Percentiles rank a stretch among this genome's conserved stretches.
Conservation (phyloP, 1,139 yeast species). For the Protomyces gravidus region DNA sequence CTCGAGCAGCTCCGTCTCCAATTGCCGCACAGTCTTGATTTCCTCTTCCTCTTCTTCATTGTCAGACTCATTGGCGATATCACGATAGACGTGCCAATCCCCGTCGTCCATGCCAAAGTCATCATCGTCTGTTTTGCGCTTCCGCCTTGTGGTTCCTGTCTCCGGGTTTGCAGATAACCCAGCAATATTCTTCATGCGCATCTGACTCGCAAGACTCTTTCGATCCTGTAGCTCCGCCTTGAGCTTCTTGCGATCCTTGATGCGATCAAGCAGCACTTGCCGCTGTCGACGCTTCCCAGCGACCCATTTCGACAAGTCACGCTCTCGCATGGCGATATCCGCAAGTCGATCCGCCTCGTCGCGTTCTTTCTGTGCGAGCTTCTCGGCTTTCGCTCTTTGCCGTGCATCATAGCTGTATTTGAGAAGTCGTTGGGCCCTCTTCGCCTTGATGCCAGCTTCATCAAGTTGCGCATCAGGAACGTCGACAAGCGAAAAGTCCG, state of each 20-base stretch:
- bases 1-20: constrained; percentile 72
- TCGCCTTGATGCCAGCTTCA: constrained; percentile 79
- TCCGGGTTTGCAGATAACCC: constrained; percentile 72
- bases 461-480: constrained; percentile 76
- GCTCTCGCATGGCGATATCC: constrained; percentile 68
- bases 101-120: constrained; percentile 95
- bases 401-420: constrained; percentile 90
- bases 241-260: constrained; percentile 27
- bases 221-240: constrained; percentile 67
- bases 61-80: constrained; percentile 68
- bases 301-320: constrained; percentile 77
- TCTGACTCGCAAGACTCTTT: constrained; percentile 86
- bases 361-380: constrained; percentile 54
- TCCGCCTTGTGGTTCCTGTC: constrained; percentile 38
- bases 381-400: constrained; percentile 73
- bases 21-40: constrained; percentile 53
- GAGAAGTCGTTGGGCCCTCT: constrained; percentile 72
- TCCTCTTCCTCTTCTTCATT: constrained; percentile 71
- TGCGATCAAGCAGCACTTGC: constrained; percentile 47
- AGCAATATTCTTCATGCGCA: constrained; percentile 87
- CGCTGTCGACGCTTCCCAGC: constrained; percentile 61
- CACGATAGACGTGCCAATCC: constrained; percentile 90
- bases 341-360: constrained; percentile 51
- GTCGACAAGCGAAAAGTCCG: constrained; percentile 73
- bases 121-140: constrained; percentile 74